These are phyloP conservation scores for Malus fusca DNA, from an alignment of 306 rosid species.

Conservation along the genomic window DNA sequence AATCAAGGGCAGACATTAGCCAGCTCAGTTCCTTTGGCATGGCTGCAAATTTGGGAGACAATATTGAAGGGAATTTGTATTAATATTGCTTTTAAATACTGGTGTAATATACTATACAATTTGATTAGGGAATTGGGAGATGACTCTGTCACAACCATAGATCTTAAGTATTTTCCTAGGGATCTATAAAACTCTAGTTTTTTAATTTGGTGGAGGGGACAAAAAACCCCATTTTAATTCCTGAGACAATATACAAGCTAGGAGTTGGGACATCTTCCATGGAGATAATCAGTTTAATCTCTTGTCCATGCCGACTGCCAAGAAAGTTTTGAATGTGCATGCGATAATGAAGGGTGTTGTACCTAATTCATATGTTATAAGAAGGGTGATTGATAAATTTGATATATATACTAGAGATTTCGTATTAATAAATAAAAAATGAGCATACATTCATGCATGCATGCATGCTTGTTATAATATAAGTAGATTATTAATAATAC, in stretches of 20 bases:
- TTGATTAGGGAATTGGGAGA: conserved; percentile 7
- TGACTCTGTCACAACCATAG: conserved; percentile 32
- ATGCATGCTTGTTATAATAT: no score
- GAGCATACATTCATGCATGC: neutral
- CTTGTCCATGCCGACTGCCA: no score
- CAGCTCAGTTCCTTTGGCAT: conserved; percentile 88
- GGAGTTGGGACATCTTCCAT: neutral
- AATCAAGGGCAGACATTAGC: conserved; percentile 70
- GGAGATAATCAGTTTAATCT: neutral
- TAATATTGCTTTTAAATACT: neutral
- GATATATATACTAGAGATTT: neutral
- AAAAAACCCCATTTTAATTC: conserved; percentile 12
- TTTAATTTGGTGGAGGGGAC: conserved; percentile 6
- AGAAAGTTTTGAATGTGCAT: neutral
- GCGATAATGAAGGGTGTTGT: neutral
- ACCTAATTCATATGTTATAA: neutral
- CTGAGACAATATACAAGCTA: neutral
- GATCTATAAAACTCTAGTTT: conserved; percentile 8
- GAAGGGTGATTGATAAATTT: neutral
- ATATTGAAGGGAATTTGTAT: neutral
- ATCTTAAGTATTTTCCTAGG: conserved; percentile 41
- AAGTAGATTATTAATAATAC: no score
- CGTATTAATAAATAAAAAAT: no score
- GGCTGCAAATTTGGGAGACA: conserved; percentile 42
- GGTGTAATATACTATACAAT: neutral